Percentiles rank a stretch among this genome's conserved stretches.
Conservation (phyloP, 129 eudicot genomes). For the Calendula officinalis region DNA sequence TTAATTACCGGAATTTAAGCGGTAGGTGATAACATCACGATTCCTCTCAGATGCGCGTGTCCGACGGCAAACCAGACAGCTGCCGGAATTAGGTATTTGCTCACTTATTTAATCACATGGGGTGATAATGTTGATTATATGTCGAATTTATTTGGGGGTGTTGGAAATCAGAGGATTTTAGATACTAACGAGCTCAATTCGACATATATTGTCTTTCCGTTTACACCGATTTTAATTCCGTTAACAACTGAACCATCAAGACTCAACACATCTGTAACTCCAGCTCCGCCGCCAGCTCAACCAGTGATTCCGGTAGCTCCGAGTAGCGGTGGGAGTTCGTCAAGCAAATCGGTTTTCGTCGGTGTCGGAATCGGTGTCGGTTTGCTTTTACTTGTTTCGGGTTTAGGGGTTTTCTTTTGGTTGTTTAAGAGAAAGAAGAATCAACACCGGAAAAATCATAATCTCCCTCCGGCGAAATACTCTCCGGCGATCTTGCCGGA, state of each 20-base stretch:
- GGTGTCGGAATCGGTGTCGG: conserved; percentile 70
- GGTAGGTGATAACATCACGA: conserved; percentile 24
- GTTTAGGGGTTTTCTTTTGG: conserved; percentile 35
- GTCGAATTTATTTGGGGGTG: conserved; percentile 33
- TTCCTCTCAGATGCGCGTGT: conserved; percentile 80
- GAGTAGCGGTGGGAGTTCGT: conserved; percentile 22
- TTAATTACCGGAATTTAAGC: neutral
- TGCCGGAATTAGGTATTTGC: conserved; percentile 46
- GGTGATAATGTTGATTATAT: conserved; percentile 24
- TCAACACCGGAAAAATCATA: conserved; percentile 4
- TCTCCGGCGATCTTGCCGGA: conserved; percentile 15
- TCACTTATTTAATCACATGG: conserved; percentile 49
- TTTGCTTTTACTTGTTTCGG: conserved; percentile 31
- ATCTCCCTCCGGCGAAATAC: conserved; percentile 16
- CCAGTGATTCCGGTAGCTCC: conserved; percentile 29
- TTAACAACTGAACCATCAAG: conserved; percentile 41
- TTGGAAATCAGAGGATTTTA: conserved; percentile 26
- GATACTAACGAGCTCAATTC: conserved; percentile 49
- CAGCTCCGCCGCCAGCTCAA: conserved; percentile 42
- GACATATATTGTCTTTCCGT: conserved; percentile 32
- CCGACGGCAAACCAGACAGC: conserved; percentile 51
- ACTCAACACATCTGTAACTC: conserved; percentile 8
- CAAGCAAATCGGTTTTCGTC: conserved; percentile 44
- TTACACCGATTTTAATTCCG: conserved; percentile 65
- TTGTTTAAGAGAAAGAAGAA: conserved; percentile 27